phyloP scores from a whole-genome alignment of 2,329 filamentous ascomycete genomes.

The Trichoderma sp. region DNA sequence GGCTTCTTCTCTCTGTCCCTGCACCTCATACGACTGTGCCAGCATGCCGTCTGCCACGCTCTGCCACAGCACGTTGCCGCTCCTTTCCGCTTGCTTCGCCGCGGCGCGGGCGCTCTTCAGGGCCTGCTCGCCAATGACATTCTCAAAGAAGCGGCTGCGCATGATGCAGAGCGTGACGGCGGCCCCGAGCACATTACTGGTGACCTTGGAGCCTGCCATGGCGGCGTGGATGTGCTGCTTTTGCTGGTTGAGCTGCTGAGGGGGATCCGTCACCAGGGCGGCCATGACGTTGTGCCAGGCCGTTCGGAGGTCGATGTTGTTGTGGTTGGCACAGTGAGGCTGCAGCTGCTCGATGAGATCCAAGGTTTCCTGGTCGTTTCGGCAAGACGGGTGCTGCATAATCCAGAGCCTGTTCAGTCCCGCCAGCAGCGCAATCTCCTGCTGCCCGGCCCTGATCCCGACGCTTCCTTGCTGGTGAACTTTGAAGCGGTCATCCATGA shows the following conservation, averaged over 20 bases:
- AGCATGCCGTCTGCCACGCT: slow-evolving; percentile 79
- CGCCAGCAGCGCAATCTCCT: slow-evolving; percentile 64
- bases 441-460: slow-evolving; percentile 50
- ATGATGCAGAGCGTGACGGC: slow-evolving; percentile 82
- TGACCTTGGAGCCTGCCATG: slow-evolving; percentile 64
- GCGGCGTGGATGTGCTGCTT: slow-evolving; percentile 76
- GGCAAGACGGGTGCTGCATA: slow-evolving; percentile 59
- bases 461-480: slow-evolving; percentile 35
- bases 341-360: slow-evolving; percentile 63
- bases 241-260: slow-evolving; percentile 66
- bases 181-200: slow-evolving; percentile 75
- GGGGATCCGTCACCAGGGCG: slow-evolving; percentile 59
- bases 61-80: slow-evolving; percentile 71
- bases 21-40: slow-evolving; percentile 68
- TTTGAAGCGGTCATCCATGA: slow-evolving; percentile 57
- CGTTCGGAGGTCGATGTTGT: slow-evolving; percentile 71
- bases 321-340: slow-evolving; percentile 64
- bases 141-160: slow-evolving; percentile 76
- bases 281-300: slow-evolving; percentile 75
- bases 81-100: slow-evolving; percentile 63
- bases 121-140: slow-evolving; percentile 76
- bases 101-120: slow-evolving; percentile 72
- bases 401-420: slow-evolving; percentile 70
- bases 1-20: slow-evolving; percentile 56
- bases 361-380: slow-evolving; percentile 56